These are phyloP conservation scores for Microsporum audouinii DNA, from an alignment of 2,329 filamentous ascomycete species.

Conservation along the genomic window DNA sequence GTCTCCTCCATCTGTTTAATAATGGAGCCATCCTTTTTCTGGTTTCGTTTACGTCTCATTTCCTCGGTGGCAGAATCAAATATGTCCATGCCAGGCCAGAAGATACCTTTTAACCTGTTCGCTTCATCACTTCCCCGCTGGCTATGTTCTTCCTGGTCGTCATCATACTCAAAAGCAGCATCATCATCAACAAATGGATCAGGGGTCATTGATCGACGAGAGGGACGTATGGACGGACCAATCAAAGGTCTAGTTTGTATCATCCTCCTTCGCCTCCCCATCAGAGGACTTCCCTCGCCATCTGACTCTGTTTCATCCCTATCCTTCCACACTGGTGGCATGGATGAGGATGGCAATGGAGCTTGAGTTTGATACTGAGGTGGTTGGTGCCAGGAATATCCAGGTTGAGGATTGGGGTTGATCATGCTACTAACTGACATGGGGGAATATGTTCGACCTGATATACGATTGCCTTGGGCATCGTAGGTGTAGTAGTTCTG, in stretches of 20 bases:
- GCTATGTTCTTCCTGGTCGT: slow-evolving; percentile 15
- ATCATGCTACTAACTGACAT: not conserved
- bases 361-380: not conserved
- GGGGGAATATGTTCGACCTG: not conserved
- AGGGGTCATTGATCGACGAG: slow-evolving; percentile 7
- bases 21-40: slow-evolving; percentile 39
- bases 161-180: slow-evolving; percentile 15
- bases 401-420: not conserved
- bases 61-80: slow-evolving; percentile 41
- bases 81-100: slow-evolving; percentile 42
- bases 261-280: slow-evolving; percentile 4
- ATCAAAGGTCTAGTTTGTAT: not conserved
- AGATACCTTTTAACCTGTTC: slow-evolving; percentile 36
- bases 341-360: not conserved
- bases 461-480: not conserved
- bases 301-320: slow-evolving; percentile 11
- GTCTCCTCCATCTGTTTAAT: slow-evolving; percentile 37
- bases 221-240: not conserved
- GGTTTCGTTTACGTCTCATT: slow-evolving; percentile 40
- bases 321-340: slow-evolving; percentile 9
- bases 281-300: slow-evolving; percentile 12
- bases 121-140: slow-evolving; percentile 24
- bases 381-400: not conserved
- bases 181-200: slow-evolving; percentile 17
- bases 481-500: slow-evolving; percentile 7